These are phyloP conservation scores for Mycosphaerella sp. DNA, from an alignment of 2,329 filamentous ascomycete genomes.

Conservation along the genomic window DNA sequence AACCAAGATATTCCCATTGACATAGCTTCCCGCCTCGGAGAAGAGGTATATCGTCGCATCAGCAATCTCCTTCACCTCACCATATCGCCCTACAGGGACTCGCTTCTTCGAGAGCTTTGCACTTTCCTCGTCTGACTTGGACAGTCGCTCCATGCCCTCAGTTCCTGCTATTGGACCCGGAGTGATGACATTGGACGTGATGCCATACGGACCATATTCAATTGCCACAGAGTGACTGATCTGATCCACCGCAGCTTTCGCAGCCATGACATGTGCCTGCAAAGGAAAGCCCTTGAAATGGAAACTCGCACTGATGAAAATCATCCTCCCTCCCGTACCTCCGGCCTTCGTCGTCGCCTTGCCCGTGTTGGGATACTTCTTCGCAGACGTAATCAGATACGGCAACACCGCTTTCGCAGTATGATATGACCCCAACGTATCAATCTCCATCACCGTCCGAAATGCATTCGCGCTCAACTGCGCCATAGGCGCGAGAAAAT, in stretches of 20 bases:
- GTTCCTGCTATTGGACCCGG: slow-evolving; percentile 82
- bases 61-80: slow-evolving; percentile 77
- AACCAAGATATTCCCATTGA: slow-evolving; percentile 76
- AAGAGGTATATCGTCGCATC: slow-evolving; percentile 90
- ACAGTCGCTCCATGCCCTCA: slow-evolving; percentile 52
- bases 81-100: slow-evolving; percentile 70
- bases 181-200: slow-evolving; percentile 82
- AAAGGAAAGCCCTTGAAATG: slow-evolving; percentile 83
- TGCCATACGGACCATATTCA: slow-evolving; percentile 80
- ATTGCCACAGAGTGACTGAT: slow-evolving; percentile 73
- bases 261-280: slow-evolving; percentile 83
- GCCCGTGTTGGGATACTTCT: slow-evolving; percentile 54
- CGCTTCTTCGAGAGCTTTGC: slow-evolving; percentile 29
- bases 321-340: slow-evolving; percentile 68
- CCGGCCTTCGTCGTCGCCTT: slow-evolving; percentile 30
- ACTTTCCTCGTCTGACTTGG: slow-evolving; percentile 30
- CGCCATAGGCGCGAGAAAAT: slow-evolving; percentile 82
- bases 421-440: slow-evolving; percentile 89
- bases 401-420: slow-evolving; percentile 88
- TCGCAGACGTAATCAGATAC: slow-evolving; percentile 68
- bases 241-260: slow-evolving; percentile 86
- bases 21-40: slow-evolving; percentile 75
- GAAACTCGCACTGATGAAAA: slow-evolving; percentile 85
- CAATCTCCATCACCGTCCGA: slow-evolving; percentile 93
- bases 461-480: slow-evolving; percentile 83